These are phyloP conservation scores for Colletotrichum sp. DNA, from an alignment of 2,329 filamentous ascomycete species.

Conservation along the genomic window DNA sequence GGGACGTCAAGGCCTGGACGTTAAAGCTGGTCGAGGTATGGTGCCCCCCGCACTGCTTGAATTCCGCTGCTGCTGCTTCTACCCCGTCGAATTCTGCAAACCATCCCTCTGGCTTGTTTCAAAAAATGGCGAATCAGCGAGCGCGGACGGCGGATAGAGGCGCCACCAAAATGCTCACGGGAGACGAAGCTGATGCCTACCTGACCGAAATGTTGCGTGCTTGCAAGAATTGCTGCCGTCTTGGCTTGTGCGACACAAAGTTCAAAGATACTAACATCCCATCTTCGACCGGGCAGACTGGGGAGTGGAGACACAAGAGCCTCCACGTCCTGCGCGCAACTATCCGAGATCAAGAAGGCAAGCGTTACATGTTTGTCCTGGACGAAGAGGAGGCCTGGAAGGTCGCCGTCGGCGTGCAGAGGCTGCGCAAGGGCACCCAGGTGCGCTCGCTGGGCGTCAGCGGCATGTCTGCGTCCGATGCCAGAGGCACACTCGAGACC, in stretches of 20 bases:
- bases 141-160: conserved; percentile 53
- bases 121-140: conserved; percentile 51
- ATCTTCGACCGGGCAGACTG: conserved; percentile 49
- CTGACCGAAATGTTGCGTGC: conserved; percentile 65
- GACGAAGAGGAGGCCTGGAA: conserved; percentile 73
- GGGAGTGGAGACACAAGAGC: conserved; percentile 59
- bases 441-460: conserved; percentile 64
- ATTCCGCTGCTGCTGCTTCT: conserved; percentile 47
- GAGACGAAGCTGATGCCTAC: conserved; percentile 71
- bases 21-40: conserved; percentile 91
- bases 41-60: conserved; percentile 71
- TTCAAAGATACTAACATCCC: conserved; percentile 48
- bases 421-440: conserved; percentile 64
- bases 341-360: conserved; percentile 69
- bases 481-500: conserved; percentile 60
- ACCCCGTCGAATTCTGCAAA: conserved; percentile 42
- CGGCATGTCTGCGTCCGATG: conserved; percentile 59
- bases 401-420: conserved; percentile 65
- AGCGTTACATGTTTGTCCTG: conserved; percentile 69
- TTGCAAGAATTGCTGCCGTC: conserved; percentile 69
- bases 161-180: conserved; percentile 57
- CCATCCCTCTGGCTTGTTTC: conserved; percentile 46
- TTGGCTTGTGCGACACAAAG: conserved; percentile 52
- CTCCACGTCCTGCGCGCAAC: conserved; percentile 69
- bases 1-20: conserved; percentile 98